Percentiles rank a stretch among this genome's conserved stretches.
These are phyloP conservation scores for Verticillium isaacii DNA, from an alignment of 2,329 filamentous ascomycete genomes.

Conservation along the genomic window DNA sequence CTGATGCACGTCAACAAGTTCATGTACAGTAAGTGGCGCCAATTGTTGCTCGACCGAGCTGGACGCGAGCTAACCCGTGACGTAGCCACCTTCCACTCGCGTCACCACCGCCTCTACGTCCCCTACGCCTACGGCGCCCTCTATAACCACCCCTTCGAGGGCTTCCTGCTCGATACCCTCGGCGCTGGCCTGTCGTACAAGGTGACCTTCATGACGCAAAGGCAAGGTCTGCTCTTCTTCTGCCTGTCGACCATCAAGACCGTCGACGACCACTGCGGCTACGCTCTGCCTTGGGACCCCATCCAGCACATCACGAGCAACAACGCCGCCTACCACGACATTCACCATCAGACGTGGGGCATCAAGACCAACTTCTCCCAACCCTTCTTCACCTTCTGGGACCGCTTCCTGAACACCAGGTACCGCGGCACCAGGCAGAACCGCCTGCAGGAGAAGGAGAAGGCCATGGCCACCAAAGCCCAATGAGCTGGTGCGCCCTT, in stretches of 20 bases:
- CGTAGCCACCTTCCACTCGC: constrained; percentile 69
- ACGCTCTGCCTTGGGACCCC: constrained; percentile 91
- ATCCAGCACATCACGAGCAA: constrained; percentile 89
- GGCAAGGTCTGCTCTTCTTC: constrained; percentile 88
- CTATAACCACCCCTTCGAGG: constrained; percentile 95
- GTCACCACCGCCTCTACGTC: constrained; percentile 94
- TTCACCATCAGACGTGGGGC: constrained; percentile 98
- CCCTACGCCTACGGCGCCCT: constrained; percentile 95
- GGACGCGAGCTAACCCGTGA: background rate
- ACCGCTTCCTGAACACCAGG: constrained; percentile 73
- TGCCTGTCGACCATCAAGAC: constrained; percentile 89
- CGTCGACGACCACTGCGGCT: constrained; percentile 96
- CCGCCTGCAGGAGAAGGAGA: constrained; percentile 4
- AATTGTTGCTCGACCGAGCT: constrained; percentile 54
- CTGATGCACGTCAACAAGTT: constrained; percentile 97
- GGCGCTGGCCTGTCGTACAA: constrained; percentile 84
- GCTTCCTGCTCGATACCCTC: constrained; percentile 86
- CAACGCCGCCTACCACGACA: constrained; percentile 94
- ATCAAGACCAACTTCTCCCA: constrained; percentile 95
- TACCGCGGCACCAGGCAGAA: constrained; percentile 61
- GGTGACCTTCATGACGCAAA: constrained; percentile 72
- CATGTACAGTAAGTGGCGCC: constrained; percentile 78
- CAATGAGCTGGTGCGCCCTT: background rate
- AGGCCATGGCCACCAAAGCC: constrained; percentile 8
- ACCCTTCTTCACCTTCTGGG: constrained; percentile 96